Conservation (phyloP, 371 early-diverging fungal species). For the Mortierella sp. region DNA sequence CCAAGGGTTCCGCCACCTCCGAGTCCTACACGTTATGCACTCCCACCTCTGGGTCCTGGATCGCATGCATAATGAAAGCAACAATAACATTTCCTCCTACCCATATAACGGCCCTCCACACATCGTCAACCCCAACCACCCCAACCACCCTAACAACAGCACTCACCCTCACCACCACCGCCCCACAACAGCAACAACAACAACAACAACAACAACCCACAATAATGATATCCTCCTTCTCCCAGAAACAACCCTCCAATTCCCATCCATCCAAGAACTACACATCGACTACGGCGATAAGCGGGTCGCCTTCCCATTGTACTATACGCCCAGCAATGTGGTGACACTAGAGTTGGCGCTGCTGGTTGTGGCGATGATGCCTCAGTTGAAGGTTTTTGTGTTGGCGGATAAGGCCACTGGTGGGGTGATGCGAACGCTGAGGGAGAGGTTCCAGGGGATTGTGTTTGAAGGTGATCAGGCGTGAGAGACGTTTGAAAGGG, state of each 20-base stretch:
- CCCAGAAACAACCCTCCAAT: neutral
- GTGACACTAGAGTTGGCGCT: neutral
- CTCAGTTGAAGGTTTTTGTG: neutral
- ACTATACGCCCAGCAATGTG: neutral
- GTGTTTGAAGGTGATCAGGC: neutral
- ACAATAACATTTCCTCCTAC: neutral
- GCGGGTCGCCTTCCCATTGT: neutral
- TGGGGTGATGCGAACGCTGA: neutral
- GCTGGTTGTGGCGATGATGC: neutral
- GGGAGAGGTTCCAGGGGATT: neutral
- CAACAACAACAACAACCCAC: neutral
- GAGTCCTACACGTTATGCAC: neutral
- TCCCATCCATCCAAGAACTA: neutral
- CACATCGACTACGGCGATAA: neutral
- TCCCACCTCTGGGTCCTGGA: neutral
- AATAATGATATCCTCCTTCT: neutral
- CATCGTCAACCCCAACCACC: neutral
- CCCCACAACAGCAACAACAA: neutral
- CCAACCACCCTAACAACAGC: neutral
- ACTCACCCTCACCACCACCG: neutral
- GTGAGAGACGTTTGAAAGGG: neutral
- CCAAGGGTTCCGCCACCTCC: neutral
- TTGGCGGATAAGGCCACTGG: neutral
- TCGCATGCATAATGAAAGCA: neutral
- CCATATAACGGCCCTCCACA: neutral